A percentile compares a stretch with the other conserved stretches of the same genome.
These are phyloP conservation scores for Periconia macrospinosa DNA, from an alignment of 2,329 filamentous ascomycete species.

Conservation along the genomic window DNA sequence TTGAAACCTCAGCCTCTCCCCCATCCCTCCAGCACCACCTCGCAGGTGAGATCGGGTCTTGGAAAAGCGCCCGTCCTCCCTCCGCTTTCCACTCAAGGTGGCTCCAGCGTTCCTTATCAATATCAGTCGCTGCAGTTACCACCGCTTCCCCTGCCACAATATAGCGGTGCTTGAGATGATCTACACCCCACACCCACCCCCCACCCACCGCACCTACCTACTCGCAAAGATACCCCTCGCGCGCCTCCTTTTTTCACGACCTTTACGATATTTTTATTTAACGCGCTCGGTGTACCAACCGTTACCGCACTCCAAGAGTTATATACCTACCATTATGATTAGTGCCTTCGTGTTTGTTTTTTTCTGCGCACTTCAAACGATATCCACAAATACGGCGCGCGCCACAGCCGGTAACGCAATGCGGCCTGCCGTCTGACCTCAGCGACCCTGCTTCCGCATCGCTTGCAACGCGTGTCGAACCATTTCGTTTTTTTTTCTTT, in stretches of 20 bases:
- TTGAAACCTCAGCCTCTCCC: conserved; percentile 29
- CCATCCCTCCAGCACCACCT: conserved; percentile 4
- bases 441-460: background rate
- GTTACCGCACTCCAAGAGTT: background rate
- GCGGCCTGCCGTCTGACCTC: background rate
- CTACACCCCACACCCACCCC: background rate
- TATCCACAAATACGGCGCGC: background rate
- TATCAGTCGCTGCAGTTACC: background rate
- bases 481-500: too few species aligned
- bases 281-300: background rate
- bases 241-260: background rate
- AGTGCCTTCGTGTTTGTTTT: background rate
- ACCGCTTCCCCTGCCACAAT: conserved; percentile 1
- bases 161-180: conserved; percentile 1
- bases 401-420: background rate
- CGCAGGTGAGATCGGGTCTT: background rate
- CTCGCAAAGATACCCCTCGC: background rate
- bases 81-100: conserved; percentile 1
- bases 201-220: too few species aligned
- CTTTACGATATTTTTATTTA: background rate
- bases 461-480: background rate
- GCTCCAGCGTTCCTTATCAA: background rate
- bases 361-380: background rate
- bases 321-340: background rate
- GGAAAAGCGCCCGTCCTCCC: conserved; percentile 5